phyloP scores from a whole-genome alignment of 306 rosid genomes.

The Cyamopsis tetragonoloba region DNA sequence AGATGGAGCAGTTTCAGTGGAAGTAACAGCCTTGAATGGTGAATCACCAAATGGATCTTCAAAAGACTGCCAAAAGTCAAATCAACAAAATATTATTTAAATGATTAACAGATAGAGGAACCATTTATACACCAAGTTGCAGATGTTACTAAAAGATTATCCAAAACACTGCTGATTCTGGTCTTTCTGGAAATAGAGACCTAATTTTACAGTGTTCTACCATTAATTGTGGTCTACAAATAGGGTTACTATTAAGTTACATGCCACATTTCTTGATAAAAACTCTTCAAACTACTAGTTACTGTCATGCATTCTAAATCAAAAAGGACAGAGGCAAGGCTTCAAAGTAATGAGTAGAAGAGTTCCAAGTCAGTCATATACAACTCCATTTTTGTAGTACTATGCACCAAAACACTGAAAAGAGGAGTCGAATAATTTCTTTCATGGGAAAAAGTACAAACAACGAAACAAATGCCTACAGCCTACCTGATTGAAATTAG shows the following conservation, averaged over 20 bases:
- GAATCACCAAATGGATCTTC: slow-evolving; percentile 92
- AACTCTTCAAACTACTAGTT: slow-evolving; percentile 1
- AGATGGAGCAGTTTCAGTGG: slow-evolving; percentile 43
- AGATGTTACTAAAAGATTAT: not conserved
- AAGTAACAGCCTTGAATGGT: slow-evolving; percentile 78
- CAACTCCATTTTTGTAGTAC: not conserved
- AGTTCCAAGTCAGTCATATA: not conserved
- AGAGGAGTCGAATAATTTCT: not conserved
- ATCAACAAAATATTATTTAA: slow-evolving; percentile 20
- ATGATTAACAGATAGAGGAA: not conserved
- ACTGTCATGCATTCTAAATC: not conserved
- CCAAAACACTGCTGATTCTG: not conserved
- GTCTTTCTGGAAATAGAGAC: not conserved
- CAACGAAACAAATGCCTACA: slow-evolving; percentile 31
- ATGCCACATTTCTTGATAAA: not conserved
- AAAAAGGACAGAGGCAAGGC: not conserved
- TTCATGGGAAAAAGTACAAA: slow-evolving; percentile 12
- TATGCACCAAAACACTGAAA: not conserved
- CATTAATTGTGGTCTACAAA: not conserved
- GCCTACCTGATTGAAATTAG: slow-evolving; percentile 57
- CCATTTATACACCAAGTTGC: not conserved
- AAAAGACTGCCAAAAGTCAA: slow-evolving; percentile 50
- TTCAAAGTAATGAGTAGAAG: not conserved
- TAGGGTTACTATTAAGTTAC: not conserved
- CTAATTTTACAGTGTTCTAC: not conserved